Evolutionary conservation across 257 asterid genomes (phyloP), one percentile per base, ranked within the genome.

Genomic region (Solanum ahanhuiri): DNA sequence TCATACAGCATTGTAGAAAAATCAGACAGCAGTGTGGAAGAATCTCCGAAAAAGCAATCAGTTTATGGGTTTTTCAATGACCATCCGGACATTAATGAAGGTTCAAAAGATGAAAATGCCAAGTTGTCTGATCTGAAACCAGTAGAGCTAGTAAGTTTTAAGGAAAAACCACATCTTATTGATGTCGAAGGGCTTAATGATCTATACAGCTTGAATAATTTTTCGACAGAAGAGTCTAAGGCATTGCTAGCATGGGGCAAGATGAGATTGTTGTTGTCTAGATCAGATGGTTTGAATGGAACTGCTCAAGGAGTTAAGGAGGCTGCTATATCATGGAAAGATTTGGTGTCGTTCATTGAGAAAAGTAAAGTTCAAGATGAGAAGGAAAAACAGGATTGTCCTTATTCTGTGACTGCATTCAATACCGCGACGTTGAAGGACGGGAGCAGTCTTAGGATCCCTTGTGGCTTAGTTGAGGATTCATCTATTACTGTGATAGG

Each of bases 401-500:
- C 97, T 25, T 91, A 89, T 63, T 91, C 89, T 85, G 96, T 95
- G 31, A 91, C 84, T 57, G 86, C 89, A 7, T 81, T 84, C 82
- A 91, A 88, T 90, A 83, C 82, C 22, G 54, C 90, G 4, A 73
- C 60, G 54, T 86, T 20, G 81, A 85, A 81, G 90, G 90, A 86
- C 48, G 89, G 86, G 82, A 85, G 88, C 83, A 86, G 83, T 86
- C 88, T 95, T 23, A 90, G 88, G 83, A 92, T 94, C 83, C 99
- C 99, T 2, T 96, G 98, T 88, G 99, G 99, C 84, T 89, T 96
- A 35, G 93, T 95, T 17, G 95, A 92, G 89, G 99, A 90, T 86
- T 96, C 98, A 28, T 93, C 98, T 66, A 90, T 95, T 92, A 93
- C 97, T 60, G 92, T 96, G 81, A 94, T 96, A 58, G 98, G 98